Base-by-base conservation (phyloP, 2,329 filamentous ascomycete species). In the Conoideocrella luteorostrata region DNA sequence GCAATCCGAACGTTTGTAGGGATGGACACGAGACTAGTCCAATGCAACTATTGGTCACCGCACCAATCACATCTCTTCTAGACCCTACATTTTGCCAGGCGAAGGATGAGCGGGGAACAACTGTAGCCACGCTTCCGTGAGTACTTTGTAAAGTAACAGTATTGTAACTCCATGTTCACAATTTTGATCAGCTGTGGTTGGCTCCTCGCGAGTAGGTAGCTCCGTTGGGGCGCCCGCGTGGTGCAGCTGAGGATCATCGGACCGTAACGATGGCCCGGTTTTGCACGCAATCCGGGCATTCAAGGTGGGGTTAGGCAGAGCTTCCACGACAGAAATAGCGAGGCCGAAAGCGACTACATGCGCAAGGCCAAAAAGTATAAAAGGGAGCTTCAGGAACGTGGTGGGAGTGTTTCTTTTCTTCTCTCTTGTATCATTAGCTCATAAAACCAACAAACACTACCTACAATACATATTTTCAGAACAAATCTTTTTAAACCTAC, bases 341-440 rank as follows among this genome's bases (percentile, higher is more conserved):
- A 41, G 39, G 28, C 12, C n/a, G 20, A 11, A 13, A 36, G 11
- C 7, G 21, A 28, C 4, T 30, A 4, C 17, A 30, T 26, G 38
- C 12, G n/a, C 13, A 34, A 24, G 15, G 9, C 20, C 5, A 17
- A 37, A 43, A 39, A 43, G 35, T 48, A 48, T 48, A 48, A 48
- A 26, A 43, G 30, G 43, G 30, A 28, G 28, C 26, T 11, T 32
- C 39, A 4, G 30, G 13, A 24, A 33, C 39, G 17, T 10, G 18
- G 17, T 28, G 11, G 11, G 7, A 7, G 3, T 17, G 9, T 9
- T 35, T 21, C 37, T 20, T 22, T 39, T 28, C 28, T 40, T 24
- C 9, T 29, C 26, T 10, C 32, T 29, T 22, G 17, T 22, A 40
- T 15, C 24, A 21, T n/a, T n/a, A n/a, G n/a, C n/a, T n/a, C n/a